Percentiles rank a stretch among this genome's conserved stretches.
These are phyloP conservation scores for Blastobotrys indianensis DNA, from an alignment of 1,139 yeast species.

Conservation along the genomic window DNA sequence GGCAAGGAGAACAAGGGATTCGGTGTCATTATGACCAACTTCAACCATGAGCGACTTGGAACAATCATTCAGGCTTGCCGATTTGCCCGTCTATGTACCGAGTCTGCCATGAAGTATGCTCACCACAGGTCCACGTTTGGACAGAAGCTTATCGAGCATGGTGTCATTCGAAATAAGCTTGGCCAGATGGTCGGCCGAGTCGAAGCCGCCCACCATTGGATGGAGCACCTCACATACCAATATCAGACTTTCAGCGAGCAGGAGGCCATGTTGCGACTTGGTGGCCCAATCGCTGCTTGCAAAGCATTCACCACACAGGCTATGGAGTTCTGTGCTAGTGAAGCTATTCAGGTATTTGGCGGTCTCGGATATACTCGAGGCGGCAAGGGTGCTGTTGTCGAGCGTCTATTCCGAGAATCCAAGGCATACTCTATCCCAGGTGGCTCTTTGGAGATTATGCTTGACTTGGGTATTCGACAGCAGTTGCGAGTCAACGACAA, in stretches of 20 bases:
- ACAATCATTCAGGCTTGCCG: slow-evolving; percentile 38
- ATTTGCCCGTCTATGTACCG: slow-evolving; percentile 39
- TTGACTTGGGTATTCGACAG: slow-evolving; percentile 39
- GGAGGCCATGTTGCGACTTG: slow-evolving; percentile 39
- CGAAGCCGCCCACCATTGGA: slow-evolving; percentile 37
- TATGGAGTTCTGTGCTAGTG: slow-evolving; percentile 41
- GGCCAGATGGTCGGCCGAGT: slow-evolving; percentile 40
- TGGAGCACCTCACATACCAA: slow-evolving; percentile 37
- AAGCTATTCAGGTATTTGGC: slow-evolving; percentile 42
- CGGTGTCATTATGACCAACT: slow-evolving; percentile 41
- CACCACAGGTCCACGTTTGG: slow-evolving; percentile 42
- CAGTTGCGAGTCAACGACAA: slow-evolving; percentile 37
- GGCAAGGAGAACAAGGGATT: slow-evolving; percentile 42
- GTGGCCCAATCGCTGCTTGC: slow-evolving; percentile 42
- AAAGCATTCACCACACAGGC: slow-evolving; percentile 41
- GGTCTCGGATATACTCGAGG: slow-evolving; percentile 42
- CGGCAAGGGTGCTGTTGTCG: slow-evolving; percentile 41
- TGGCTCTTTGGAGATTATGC: slow-evolving; percentile 43
- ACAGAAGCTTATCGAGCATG: slow-evolving; percentile 38
- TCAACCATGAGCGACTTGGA: slow-evolving; percentile 42
- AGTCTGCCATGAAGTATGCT: slow-evolving; percentile 40
- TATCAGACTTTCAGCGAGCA: slow-evolving; percentile 32
- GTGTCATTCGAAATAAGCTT: slow-evolving; percentile 39
- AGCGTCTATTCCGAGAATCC: slow-evolving; percentile 40
- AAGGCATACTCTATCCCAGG: slow-evolving; percentile 43